Evolutionary conservation across 139 green algal genomes (phyloP), one percentile per base, ranked within the genome.

Genomic region (Asterochloris erici): DNA sequence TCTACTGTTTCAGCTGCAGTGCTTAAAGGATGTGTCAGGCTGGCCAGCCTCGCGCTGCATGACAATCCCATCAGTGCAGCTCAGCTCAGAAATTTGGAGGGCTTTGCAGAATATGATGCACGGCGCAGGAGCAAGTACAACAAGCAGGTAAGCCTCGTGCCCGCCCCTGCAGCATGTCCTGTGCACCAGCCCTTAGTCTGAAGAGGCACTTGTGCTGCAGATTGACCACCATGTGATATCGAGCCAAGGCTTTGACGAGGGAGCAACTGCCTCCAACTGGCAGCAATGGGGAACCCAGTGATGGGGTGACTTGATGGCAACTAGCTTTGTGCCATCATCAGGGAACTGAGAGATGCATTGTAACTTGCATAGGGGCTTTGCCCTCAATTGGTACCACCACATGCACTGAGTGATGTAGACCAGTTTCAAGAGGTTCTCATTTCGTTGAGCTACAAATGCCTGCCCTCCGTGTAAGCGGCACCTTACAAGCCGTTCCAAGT

Each of bases 21-120:
- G n/a, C 79, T 94, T 24, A 28, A 16, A 9, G 77, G 82, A 54
- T 92, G 89, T 82, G 68, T 68, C 38, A 68, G 62, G 13, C 83
- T 94, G n/a, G 76, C 75, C 47, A 89, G 83, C 14, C 83, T 94
- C 11, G 84, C 62, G 24, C 64, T 93, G 69, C 90, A 92, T 54
- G 69, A 75, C 69, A 94, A 94, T 81, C 90, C 91, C 17, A 83
- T 95, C 27, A 95, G 89, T 19, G 82, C 86, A 26, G 86, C 94
- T 63, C 27, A 85, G 81, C 86, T 95, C 69, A 82, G 90, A 13
- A 73, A 83, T 23, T 84, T 84, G 28, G 38, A 79, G 17, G 88
- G 90, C 4, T 93, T 83, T 68, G 76, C 64, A 0, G 82, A 23
- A 9, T 94, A 88, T 80, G 91, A 95, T 64, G 83, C 76, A 26